Evolutionary conservation across 164 flowering plant species (phyloP), one percentile per base, ranked within the genome.

Genomic region (Nymphaea thermarum): DNA sequence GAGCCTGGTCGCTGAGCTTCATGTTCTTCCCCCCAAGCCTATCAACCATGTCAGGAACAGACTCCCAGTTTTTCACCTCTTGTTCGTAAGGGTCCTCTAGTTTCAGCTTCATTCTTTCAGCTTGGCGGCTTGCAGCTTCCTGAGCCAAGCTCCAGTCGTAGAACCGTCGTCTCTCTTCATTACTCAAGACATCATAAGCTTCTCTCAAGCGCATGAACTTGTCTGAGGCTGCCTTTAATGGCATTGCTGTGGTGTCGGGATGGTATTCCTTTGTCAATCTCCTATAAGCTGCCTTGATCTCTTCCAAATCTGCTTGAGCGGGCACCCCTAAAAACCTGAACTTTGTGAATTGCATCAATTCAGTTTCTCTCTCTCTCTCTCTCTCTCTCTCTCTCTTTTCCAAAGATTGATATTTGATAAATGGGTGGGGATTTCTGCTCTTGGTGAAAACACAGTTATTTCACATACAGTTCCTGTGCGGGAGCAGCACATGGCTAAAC

Each of bases 81-180:
- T 80, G 79, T 77, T 75, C 76, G 66, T 82, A 80, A 4, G 98
- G 98, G 67, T 92, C 98, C 42, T 90, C 83, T 3, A 92, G 65
- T 67, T 73, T 89, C 77, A 86, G 74, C 71, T 81, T 87, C 89
- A 92, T 71, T 55, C 84, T 84, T 80, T 90, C 90, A 0, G 88
- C 88, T 75, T 84, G 79, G 0, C 84, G 78, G 71, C 95, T 88
- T 0, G 86, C 93, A 5, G 86, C 82, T 72, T 90, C 95, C 65
- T 92, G 96, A 43, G 95, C 96, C 45, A 92, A 79, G 3, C 93
- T 84, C 96, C 96, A 88, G 66, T 92, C 90, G 44, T 92, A 92
- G 63, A 92, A 92, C 42, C 77, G 73, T 0, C 96, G 84, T 8
- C 69, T 85, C 72, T 92, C 95, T 42, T 83, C 86, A 51, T 85